These are phyloP conservation scores for Talaromyces verruculosus DNA, from an alignment of 2,329 filamentous ascomycete species.

Conservation along the genomic window DNA sequence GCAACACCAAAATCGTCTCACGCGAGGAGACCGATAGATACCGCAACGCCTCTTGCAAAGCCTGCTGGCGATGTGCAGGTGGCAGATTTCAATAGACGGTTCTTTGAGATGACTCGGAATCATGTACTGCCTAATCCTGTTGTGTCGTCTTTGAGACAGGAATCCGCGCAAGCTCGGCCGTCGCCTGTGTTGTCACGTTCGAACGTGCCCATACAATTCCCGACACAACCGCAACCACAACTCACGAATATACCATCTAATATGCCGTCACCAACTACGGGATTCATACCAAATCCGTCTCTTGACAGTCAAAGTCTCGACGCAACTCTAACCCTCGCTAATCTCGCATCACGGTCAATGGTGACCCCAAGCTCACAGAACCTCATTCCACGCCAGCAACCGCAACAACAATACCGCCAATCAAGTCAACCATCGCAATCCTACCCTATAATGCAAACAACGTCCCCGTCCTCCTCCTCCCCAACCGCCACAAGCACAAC, in stretches of 20 bases:
- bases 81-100: slow-evolving; percentile 36
- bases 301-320: slow-evolving; percentile 16
- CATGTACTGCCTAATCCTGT: slow-evolving; percentile 31
- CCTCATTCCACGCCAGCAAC: slow-evolving; percentile 7
- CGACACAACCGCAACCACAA: slow-evolving; percentile 16
- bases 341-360: slow-evolving; percentile 14
- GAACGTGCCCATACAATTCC: slow-evolving; percentile 21
- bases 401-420: slow-evolving; percentile 3
- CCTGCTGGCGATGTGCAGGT: slow-evolving; percentile 15
- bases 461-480: neutral
- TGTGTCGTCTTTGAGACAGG: slow-evolving; percentile 26
- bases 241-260: slow-evolving; percentile 11
- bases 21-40: slow-evolving; percentile 8
- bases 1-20: neutral
- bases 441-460: neutral
- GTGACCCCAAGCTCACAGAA: neutral
- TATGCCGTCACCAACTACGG: neutral
- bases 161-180: slow-evolving; percentile 24
- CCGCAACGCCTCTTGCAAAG: neutral
- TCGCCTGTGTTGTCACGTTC: slow-evolving; percentile 24
- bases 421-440: neutral
- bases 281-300: slow-evolving; percentile 5
- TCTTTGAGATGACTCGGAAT: slow-evolving; percentile 38
- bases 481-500: slow-evolving; percentile 2
- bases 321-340: slow-evolving; percentile 21